Evolutionary conservation across 768 basidiomycete species (phyloP).

Genomic region (Thelephora aurantiotincta): DNA sequence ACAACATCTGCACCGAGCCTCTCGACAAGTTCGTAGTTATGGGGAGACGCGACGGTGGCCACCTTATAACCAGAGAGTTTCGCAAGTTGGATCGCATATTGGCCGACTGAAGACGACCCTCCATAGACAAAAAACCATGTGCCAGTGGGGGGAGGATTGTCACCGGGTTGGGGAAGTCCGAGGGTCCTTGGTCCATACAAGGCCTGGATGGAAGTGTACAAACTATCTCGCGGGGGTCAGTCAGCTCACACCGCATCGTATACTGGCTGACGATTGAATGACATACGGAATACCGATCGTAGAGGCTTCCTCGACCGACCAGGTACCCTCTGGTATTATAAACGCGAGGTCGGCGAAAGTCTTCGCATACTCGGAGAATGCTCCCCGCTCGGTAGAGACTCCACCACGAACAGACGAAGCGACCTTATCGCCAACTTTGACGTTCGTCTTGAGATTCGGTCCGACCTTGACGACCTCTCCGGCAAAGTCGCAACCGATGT

Average conservation of each 20-base stretch:
- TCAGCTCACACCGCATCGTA: background rate
- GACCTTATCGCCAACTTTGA: slow-evolving; percentile 14
- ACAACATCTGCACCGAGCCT: slow-evolving; percentile 21
- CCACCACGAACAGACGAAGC: slow-evolving; percentile 16
- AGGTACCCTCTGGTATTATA: slow-evolving; percentile 5
- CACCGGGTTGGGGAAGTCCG: slow-evolving; percentile 8
- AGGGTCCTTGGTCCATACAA: slow-evolving; percentile 10
- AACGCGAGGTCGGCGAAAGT: slow-evolving; percentile 11
- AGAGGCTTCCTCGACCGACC: slow-evolving; percentile 8
- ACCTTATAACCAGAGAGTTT: slow-evolving; percentile 16
- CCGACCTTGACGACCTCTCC: slow-evolving; percentile 12
- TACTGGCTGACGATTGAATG: background rate
- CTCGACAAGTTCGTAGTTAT: slow-evolving; percentile 21
- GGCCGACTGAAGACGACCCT: slow-evolving; percentile 19
- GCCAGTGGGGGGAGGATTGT: slow-evolving; percentile 1
- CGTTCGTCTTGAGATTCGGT: slow-evolving; percentile 6
- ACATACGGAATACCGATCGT: slow-evolving; percentile 10
- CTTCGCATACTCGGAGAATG: slow-evolving; percentile 17
- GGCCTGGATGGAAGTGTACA: slow-evolving; percentile 11
- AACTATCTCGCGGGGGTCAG: slow-evolving; percentile 1
- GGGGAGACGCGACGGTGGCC: slow-evolving; percentile 18
- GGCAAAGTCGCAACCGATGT: slow-evolving; percentile 15
- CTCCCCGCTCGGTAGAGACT: slow-evolving; percentile 9
- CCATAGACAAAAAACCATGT: slow-evolving; percentile 12
- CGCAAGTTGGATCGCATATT: slow-evolving; percentile 15